Percentiles rank a stretch among this genome's conserved stretches.
Conservation (phyloP, 257 asterid species). For the Nicotiana sylvestris region DNA sequence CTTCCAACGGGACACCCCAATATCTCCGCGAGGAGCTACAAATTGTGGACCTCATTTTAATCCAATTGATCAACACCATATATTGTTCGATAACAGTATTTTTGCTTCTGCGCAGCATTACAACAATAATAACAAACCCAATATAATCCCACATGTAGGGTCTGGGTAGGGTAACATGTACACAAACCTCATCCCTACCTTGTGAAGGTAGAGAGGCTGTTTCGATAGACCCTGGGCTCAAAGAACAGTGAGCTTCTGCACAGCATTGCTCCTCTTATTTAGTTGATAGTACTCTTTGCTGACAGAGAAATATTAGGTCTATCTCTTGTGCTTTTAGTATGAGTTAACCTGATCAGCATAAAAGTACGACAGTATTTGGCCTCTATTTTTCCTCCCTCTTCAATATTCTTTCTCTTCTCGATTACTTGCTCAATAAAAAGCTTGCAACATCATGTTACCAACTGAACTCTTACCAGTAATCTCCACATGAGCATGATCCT, state of each 20-base stretch:
- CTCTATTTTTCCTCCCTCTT: neutral
- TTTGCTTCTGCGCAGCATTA: neutral
- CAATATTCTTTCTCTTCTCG: neutral
- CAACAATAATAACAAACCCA: neutral
- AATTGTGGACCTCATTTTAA: neutral
- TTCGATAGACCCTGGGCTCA: too few relatives aligned
- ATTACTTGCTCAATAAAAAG: neutral
- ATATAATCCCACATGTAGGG: too few relatives aligned
- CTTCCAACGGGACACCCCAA: neutral
- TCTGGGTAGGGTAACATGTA: too few relatives aligned
- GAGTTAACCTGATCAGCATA: neutral
- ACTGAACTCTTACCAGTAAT: conserved; percentile 30
- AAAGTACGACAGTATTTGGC: neutral
- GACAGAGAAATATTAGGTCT: neutral
- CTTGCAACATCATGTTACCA: neutral
- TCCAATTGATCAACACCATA: neutral
- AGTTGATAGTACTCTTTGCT: neutral
- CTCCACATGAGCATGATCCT: conserved; percentile 41
- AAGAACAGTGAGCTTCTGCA: neutral
- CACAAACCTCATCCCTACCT: too few relatives aligned
- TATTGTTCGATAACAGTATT: neutral
- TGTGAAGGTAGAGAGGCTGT: too few relatives aligned
- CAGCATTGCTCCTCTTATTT: neutral
- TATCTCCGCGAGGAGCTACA: neutral
- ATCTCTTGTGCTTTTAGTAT: neutral